Conservation (phyloP, 2,329 filamentous ascomycete genomes). For the Aspergillus pseudonomiae region DNA sequence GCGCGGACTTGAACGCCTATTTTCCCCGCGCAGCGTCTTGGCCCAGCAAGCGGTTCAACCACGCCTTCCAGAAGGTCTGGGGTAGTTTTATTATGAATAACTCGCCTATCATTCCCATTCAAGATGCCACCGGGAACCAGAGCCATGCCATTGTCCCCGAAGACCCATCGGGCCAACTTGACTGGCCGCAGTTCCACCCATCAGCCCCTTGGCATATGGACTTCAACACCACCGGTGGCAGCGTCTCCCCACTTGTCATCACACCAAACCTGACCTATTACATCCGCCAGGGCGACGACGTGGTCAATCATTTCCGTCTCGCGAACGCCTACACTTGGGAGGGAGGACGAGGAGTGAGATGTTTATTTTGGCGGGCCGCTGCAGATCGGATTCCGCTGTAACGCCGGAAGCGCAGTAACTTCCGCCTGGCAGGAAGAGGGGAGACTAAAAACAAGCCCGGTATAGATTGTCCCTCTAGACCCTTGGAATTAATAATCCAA, state of each 20-base stretch:
- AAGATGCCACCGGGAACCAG: neutral
- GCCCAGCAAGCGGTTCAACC: neutral
- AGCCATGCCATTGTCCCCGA: neutral
- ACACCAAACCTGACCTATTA: slow-evolving; percentile 29
- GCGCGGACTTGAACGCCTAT: neutral
- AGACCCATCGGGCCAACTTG: neutral
- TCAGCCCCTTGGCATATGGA: slow-evolving; percentile 45
- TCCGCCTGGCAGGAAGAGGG: neutral
- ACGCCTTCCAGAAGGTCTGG: neutral
- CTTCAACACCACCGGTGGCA: slow-evolving; percentile 52
- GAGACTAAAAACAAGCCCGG: neutral
- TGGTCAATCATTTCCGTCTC: slow-evolving; percentile 45
- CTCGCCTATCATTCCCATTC: neutral
- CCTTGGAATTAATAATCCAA: neutral
- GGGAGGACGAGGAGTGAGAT: slow-evolving; percentile 43
- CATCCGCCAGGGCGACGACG: slow-evolving; percentile 31
- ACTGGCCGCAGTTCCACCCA: slow-evolving; percentile 35
- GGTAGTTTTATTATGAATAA: neutral
- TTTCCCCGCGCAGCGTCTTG: neutral
- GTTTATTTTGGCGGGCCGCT: slow-evolving; percentile 46
- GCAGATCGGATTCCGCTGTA: slow-evolving; percentile 9
- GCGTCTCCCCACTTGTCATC: slow-evolving; percentile 17
- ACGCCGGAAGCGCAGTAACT: neutral
- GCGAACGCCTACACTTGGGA: slow-evolving; percentile 53
- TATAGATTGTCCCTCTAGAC: neutral